Base-by-base conservation (phyloP, 805 yeast species). In the Lipomyces mesembrius region DNA sequence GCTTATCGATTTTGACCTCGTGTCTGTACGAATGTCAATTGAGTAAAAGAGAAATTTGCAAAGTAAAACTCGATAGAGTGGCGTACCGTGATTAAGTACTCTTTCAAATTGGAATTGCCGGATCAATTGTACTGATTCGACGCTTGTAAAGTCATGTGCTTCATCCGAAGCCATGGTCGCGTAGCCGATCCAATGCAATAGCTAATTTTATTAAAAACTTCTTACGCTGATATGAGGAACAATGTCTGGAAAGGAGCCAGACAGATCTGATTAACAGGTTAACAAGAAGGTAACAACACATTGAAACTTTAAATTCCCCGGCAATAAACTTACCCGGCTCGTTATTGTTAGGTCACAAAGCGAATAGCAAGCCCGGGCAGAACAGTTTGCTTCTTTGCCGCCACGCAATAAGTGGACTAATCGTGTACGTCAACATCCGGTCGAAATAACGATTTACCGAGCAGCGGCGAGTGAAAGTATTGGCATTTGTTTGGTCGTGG, bases 1-100 rank as follows among this genome's bases (percentile, higher is more conserved):
- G 0, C 84, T 88, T n/a, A 88, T 75, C 0, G 82, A 77, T 74
- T 94, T 95, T 5, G 86, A 80, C 72, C 85, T 88, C 0, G 96
- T 86, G 74, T 90, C 88, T 3, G 29, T 17, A 43, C 32, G 32
- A 29, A 4, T 29, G 32, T 29, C 1, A 29, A 29, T 29, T 5
- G 32, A 29, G 32, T 29, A 29, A 6, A 4, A 29, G 32, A 29
- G 32, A 29, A 5, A 29, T 29, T 29, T 29, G 29, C 29, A 27
- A 27, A 5, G 32, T 5, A 29, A 29, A 14, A 9, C 39, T 37
- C 39, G 17, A 37, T 12, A 37, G 39, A 37, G 7, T 8, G 14
- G 11, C 62, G 1, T 7, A 65, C 68, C 68, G n/a, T 65, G 27
- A 25, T 66, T 57, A 1, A 66, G 59, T 9, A 66, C 51, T 20